Evolutionary conservation across 1,284 basidiomycete genomes (phyloP), one percentile per base, ranked within the genome.

Genomic region (Tilletia caries): DNA sequence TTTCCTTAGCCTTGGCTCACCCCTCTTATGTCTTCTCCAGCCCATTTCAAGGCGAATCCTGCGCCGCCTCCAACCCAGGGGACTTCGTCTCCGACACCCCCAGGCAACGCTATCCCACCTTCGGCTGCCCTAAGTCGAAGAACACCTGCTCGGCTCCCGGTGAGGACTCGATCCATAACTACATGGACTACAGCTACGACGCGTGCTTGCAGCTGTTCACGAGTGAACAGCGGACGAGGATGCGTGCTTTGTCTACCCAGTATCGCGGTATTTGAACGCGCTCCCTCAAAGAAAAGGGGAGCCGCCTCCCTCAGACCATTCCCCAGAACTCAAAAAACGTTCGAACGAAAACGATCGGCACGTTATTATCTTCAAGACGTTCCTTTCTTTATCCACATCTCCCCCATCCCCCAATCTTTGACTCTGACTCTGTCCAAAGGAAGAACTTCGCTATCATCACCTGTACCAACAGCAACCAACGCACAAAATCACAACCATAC

Each of bases 31-130:
- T 62, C 58, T 18, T 29, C 18, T 34, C 37, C 32, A 62, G 58
- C 78, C 87, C 87, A 34, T 89, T 88, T 84, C 86, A 88, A 76
- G 87, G 87, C 34, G 87, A 88, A 5, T 88, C 87, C 84, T 74
- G 73, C 44, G 84, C 84, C 44, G 68, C 83, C 20, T 62, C 58
- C 58, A 62, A 34, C 32, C 58, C 58, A 33, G 88, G 88, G 20
- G 88, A 89, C 76, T 76, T 71, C 44, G 87, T 89, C 67, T 75
- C 79, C 43, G 88, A 89, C 75, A 88, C 88, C 1, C 86, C 87
- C 25, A 70, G 71, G 29, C 72, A 78, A 68, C 66, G 58, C 25
- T 10, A 29, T 0, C 70, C 75, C 4, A 73, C 75, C 12, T 70
- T 41, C 27, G 76, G 74, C 2, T 76, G 76, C 48, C 75, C 76